Conservation (phyloP, 2,329 filamentous ascomycete species). For the Beauveria australis region DNA sequence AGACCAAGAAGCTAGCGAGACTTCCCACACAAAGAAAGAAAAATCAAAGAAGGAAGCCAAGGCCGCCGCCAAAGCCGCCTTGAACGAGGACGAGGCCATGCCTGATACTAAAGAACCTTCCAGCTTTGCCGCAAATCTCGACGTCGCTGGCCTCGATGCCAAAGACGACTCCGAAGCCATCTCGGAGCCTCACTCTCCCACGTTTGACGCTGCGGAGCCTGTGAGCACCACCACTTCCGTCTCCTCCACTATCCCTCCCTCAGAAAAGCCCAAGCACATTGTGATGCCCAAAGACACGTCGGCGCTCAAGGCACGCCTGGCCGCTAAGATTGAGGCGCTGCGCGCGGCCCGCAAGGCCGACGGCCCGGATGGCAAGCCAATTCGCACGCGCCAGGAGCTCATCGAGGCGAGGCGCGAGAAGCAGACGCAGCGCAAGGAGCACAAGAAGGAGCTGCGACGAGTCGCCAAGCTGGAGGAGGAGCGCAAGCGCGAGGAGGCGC, state of each 20-base stretch:
- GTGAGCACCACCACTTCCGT: slow-evolving; percentile 58
- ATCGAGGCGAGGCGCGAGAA: slow-evolving; percentile 84
- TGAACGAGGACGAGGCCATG: slow-evolving; percentile 11
- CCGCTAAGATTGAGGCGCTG: slow-evolving; percentile 75
- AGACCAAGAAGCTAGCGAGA: slow-evolving; percentile 28
- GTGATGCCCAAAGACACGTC: slow-evolving; percentile 64
- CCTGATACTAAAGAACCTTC: slow-evolving; percentile 15
- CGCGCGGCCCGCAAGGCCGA: slow-evolving; percentile 83
- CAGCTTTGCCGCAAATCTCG: slow-evolving; percentile 17
- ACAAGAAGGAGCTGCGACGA: slow-evolving; percentile 77
- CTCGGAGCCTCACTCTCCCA: slow-evolving; percentile 42
- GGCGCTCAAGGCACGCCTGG: slow-evolving; percentile 68
- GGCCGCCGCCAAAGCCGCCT: slow-evolving; percentile 13
- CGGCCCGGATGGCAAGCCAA: slow-evolving; percentile 65
- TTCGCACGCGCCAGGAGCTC: slow-evolving; percentile 81
- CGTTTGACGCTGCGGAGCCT: slow-evolving; percentile 49
- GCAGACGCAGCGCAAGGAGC: slow-evolving; percentile 74
- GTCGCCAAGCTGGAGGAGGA: slow-evolving; percentile 77
- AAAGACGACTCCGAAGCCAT: slow-evolving; percentile 44
- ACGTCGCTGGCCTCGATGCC: slow-evolving; percentile 23
- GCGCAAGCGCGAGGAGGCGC: slow-evolving; percentile 51
- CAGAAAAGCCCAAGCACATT: slow-evolving; percentile 56
- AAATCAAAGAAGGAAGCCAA: slow-evolving; percentile 24
- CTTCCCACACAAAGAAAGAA: slow-evolving; percentile 17
- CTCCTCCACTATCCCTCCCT: slow-evolving; percentile 54